Evolutionary conservation across 345 rosid genomes (phyloP).

Genomic region (Rhizophora apiculata): DNA sequence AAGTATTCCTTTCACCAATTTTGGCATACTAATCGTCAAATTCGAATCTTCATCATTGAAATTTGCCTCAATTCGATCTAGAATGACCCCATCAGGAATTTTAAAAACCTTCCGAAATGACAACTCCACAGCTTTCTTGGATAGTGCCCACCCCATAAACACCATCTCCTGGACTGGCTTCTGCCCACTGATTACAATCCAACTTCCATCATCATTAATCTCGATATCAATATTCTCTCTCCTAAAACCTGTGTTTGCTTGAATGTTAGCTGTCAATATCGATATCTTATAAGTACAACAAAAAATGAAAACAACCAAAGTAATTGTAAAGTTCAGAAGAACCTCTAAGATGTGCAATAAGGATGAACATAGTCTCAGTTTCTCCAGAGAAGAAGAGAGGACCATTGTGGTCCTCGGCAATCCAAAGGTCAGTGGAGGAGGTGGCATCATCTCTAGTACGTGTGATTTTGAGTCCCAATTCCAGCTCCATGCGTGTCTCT

Average conservation of each 20-base stretch:
- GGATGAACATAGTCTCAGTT: conserved; percentile 62
- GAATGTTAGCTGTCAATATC: neutral
- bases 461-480: conserved; percentile 72
- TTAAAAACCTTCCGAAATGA: conserved; percentile 51
- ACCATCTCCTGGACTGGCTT: conserved; percentile 71
- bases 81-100: conserved; percentile 54
- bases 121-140: conserved; percentile 54
- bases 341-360: conserved; percentile 76
- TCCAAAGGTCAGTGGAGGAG: conserved; percentile 43
- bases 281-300: neutral
- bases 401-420: conserved; percentile 49
- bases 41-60: conserved; percentile 50
- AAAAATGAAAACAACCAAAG: neutral
- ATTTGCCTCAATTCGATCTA: conserved; percentile 65
- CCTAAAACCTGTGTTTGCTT: conserved; percentile 51
- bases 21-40: conserved; percentile 62
- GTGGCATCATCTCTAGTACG: conserved; percentile 57
- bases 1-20: conserved; percentile 49
- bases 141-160: conserved; percentile 55
- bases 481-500: conserved; percentile 57
- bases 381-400: conserved; percentile 65
- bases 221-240: conserved; percentile 55
- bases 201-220: conserved; percentile 62
- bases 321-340: neutral
- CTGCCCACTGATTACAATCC: conserved; percentile 48